Conservation (phyloP, 352 stramenopile genomes). For the Phytophthora podocarpi region DNA sequence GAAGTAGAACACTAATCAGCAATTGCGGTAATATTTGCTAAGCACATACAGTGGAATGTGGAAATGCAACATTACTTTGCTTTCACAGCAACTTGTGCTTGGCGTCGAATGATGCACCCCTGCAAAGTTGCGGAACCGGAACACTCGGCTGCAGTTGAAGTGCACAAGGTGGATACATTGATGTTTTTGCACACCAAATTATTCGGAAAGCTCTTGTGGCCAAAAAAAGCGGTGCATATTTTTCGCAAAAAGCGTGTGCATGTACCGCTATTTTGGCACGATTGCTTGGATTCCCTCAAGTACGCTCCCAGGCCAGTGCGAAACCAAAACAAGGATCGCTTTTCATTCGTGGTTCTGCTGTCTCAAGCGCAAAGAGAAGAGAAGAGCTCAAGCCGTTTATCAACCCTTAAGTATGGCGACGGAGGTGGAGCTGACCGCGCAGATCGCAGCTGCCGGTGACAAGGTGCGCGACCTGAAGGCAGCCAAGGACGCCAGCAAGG, state of each 20-base stretch:
- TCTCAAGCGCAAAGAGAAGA: conserved; percentile 15
- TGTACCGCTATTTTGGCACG: neutral
- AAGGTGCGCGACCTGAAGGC: conserved; percentile 78
- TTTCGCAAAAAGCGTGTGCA: neutral
- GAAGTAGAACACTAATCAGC: neutral
- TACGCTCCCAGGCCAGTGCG: conserved; percentile 21
- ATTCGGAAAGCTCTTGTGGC: too few species aligned
- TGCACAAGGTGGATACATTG: too few species aligned
- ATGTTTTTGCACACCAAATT: too few species aligned
- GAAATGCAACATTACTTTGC: neutral
- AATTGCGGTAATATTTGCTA: too few species aligned
- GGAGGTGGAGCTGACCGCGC: conserved; percentile 57
- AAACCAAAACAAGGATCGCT: conserved; percentile 14
- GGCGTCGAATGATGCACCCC: too few species aligned
- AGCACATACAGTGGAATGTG: neutral
- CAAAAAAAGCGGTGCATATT: neutral
- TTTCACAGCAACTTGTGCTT: too few species aligned
- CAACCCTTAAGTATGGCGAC: conserved; percentile 38
- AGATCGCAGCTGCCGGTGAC: conserved; percentile 71
- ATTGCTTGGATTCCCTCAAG: conserved; percentile 4
- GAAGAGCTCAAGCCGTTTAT: neutral
- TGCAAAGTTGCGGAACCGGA: too few species aligned
- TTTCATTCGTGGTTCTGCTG: conserved; percentile 43
- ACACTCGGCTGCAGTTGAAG: too few species aligned
- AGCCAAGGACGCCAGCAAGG: conserved; percentile 51